Conservation (phyloP, 148 eudicot genomes). For the Euryodendron excelsum region DNA sequence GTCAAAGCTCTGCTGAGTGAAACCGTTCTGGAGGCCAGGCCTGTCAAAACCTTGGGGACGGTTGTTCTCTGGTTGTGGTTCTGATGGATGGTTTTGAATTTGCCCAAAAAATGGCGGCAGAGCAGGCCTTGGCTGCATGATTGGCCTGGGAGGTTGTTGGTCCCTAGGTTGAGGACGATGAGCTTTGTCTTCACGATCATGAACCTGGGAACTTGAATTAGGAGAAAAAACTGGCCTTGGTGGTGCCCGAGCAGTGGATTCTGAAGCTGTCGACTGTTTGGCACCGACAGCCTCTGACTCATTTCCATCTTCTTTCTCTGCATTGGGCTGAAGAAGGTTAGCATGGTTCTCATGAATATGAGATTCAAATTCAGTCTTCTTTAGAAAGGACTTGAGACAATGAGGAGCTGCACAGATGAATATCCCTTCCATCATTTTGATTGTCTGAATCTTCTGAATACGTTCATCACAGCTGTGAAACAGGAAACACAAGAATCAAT, state of each 20-base stretch:
- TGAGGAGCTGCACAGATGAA: slow-evolving; percentile 89
- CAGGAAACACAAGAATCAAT: slow-evolving; percentile 7
- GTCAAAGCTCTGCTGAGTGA: slow-evolving; percentile 44
- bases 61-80: slow-evolving; percentile 35
- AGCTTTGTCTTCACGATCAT: slow-evolving; percentile 60
- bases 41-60: slow-evolving; percentile 43
- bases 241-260: slow-evolving; percentile 72
- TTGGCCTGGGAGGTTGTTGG: slow-evolving; percentile 58
- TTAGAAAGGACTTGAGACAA: slow-evolving; percentile 83
- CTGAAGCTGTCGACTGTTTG: slow-evolving; percentile 59
- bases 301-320: slow-evolving; percentile 50
- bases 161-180: slow-evolving; percentile 50
- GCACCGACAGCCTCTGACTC: slow-evolving; percentile 54
- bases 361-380: slow-evolving; percentile 71
- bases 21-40: slow-evolving; percentile 24
- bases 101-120: slow-evolving; percentile 47
- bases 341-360: slow-evolving; percentile 61
- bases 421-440: slow-evolving; percentile 91
- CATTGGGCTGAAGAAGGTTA: slow-evolving; percentile 60
- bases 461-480: slow-evolving; percentile 81
- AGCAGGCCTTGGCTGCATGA: slow-evolving; percentile 38
- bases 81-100: slow-evolving; percentile 36
- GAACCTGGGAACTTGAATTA: slow-evolving; percentile 40
- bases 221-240: slow-evolving; percentile 48
- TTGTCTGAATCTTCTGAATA: slow-evolving; percentile 89